Conservation (phyloP, 768 basidiomycete species). For the Boletus edulis region DNA sequence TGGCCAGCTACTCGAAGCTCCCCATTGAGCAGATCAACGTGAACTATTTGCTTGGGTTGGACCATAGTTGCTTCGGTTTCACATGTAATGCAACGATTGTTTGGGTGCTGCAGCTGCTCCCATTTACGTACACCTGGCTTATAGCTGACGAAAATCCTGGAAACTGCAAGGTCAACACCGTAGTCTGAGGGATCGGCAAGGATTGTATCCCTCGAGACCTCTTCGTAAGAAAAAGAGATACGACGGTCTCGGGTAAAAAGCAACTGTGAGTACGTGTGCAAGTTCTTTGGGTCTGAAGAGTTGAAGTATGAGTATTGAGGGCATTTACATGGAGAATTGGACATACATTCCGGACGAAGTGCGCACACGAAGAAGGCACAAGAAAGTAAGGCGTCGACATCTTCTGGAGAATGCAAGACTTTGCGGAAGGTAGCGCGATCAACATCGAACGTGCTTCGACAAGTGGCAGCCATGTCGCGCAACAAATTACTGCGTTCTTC, state of each 20-base stretch:
- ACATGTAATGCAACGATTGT: too few relatives aligned
- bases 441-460: not conserved
- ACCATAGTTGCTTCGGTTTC: too few relatives aligned
- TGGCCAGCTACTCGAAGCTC: too few relatives aligned
- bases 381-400: conserved; percentile 7
- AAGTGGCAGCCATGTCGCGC: not conserved
- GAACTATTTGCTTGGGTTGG: too few relatives aligned
- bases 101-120: not conserved
- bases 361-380: conserved; percentile 24
- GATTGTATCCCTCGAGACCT: not conserved
- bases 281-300: too few relatives aligned
- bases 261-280: not conserved
- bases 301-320: not conserved
- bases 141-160: conserved; percentile 6
- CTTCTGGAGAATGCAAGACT: not conserved
- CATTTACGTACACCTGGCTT: conserved; percentile 8
- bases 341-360: conserved; percentile 3
- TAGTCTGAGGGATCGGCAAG: not conserved
- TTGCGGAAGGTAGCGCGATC: not conserved
- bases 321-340: not conserved
- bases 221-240: conserved; percentile 19
- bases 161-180: conserved; percentile 15
- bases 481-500: not conserved
- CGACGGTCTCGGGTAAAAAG: conserved; percentile 25
- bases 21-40: too few relatives aligned